phyloP scores from a whole-genome alignment of 345 rosid genomes.

The Stellera chamaejasme region DNA sequence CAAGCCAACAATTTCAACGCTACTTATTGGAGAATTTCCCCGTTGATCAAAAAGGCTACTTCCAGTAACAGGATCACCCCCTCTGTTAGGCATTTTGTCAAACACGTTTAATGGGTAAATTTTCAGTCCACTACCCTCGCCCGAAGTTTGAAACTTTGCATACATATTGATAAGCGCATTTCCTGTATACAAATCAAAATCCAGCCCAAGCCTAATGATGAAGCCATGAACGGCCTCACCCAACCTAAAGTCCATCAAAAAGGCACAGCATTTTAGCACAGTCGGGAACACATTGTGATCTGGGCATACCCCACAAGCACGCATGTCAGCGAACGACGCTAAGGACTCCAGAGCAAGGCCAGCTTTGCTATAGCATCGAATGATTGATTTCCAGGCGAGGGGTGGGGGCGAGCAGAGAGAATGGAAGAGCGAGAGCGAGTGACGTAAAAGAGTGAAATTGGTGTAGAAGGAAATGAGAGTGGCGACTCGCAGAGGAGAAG shows the following conservation, averaged over 20 bases:
- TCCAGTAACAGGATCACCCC: neutral
- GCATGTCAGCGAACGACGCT: slow-evolving; percentile 45
- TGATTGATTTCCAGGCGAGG: slow-evolving; percentile 71
- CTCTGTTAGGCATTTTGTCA: slow-evolving; percentile 37
- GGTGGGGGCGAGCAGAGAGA: slow-evolving; percentile 42
- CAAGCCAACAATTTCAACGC: too few species aligned
- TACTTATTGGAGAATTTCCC: neutral
- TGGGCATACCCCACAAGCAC: slow-evolving; percentile 46
- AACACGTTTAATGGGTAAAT: slow-evolving; percentile 13
- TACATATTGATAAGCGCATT: slow-evolving; percentile 93
- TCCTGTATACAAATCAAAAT: slow-evolving; percentile 52
- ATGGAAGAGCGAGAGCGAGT: slow-evolving; percentile 41
- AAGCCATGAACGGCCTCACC: slow-evolving; percentile 79
- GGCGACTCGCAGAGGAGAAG: slow-evolving; percentile 28
- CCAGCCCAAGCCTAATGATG: slow-evolving; percentile 52
- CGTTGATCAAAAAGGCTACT: neutral
- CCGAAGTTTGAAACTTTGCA: slow-evolving; percentile 36
- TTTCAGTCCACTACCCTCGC: slow-evolving; percentile 4
- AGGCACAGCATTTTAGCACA: slow-evolving; percentile 56
- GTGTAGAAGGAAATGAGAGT: slow-evolving; percentile 54
- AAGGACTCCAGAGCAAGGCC: slow-evolving; percentile 38
- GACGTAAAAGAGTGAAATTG: slow-evolving; percentile 40
- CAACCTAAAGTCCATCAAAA: slow-evolving; percentile 41
- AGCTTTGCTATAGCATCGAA: slow-evolving; percentile 46
- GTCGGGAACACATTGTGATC: slow-evolving; percentile 67